phyloP scores from a whole-genome alignment of 2,329 filamentous ascomycete species.

The Zasmidium citrigriseum region DNA sequence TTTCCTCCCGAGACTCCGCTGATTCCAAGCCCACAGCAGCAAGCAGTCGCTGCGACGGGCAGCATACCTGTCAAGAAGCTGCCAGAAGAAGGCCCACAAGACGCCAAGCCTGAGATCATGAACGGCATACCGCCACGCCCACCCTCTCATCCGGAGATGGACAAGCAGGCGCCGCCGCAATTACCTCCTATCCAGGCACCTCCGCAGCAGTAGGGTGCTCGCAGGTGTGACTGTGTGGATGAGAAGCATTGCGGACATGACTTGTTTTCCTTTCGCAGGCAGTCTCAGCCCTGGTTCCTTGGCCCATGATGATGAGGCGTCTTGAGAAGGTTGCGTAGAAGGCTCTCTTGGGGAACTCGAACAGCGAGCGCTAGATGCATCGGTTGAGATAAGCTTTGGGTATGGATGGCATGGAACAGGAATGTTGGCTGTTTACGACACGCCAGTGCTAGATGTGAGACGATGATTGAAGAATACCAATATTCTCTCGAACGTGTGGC shows the following conservation, averaged over 20 bases:
- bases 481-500: background rate
- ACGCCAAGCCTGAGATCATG: background rate
- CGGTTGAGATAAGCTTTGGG: too few species aligned
- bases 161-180: background rate
- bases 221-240: background rate
- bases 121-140: background rate
- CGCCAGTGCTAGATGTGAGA: background rate
- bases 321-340: too few species aligned
- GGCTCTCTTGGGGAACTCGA: too few species aligned
- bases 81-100: slow-evolving; percentile 3
- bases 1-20: slow-evolving; percentile 28
- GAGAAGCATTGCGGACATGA: background rate
- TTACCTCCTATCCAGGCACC: background rate
- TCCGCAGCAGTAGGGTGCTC: background rate
- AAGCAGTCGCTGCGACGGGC: slow-evolving; percentile 24
- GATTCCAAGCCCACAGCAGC: slow-evolving; percentile 28
- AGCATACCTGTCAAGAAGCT: slow-evolving; percentile 35
- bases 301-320: background rate
- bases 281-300: background rate
- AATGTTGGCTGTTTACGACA: background rate
- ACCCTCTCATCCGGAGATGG: background rate
- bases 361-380: too few species aligned
- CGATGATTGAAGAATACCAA: background rate
- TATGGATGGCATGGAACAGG: background rate
- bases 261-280: background rate